Percentiles rank a stretch among this genome's conserved stretches.
Conservation (phyloP, 2,329 filamentous ascomycete species). For the Neonectria sp. region DNA sequence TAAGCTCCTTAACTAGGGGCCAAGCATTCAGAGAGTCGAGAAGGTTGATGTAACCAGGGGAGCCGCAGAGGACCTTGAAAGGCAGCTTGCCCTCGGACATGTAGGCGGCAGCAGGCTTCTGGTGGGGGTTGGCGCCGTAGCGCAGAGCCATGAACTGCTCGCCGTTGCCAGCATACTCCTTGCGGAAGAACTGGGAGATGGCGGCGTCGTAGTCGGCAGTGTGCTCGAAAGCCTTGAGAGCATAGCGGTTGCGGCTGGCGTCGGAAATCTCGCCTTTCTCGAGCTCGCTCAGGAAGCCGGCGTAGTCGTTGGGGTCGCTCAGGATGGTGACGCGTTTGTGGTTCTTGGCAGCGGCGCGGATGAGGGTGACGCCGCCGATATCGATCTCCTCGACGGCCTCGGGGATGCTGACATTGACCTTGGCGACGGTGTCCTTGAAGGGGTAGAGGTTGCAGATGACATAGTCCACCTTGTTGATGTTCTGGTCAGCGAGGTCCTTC, state of each 20-base stretch:
- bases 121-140: slow-evolving; percentile 97
- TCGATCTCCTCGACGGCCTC: slow-evolving; percentile 99
- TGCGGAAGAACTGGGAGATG: slow-evolving; percentile 97
- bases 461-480: slow-evolving; percentile 95
- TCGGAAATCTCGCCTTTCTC: slow-evolving; percentile 90
- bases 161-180: slow-evolving; percentile 92
- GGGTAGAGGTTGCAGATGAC: slow-evolving; percentile 99
- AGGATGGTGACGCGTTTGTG: slow-evolving; percentile 96
- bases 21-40: slow-evolving; percentile 97
- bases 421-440: slow-evolving; percentile 98
- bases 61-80: slow-evolving; percentile 93
- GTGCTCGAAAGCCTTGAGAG: slow-evolving; percentile 98
- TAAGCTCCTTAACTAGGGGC: slow-evolving; percentile 97
- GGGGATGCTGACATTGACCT: slow-evolving; percentile 95
- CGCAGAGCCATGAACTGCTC: slow-evolving; percentile 87
- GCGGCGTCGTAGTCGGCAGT: slow-evolving; percentile 96
- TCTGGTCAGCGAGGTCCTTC: slow-evolving; percentile 95
- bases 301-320: slow-evolving; percentile 93
- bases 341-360: slow-evolving; percentile 98
- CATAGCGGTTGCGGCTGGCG: slow-evolving; percentile 87
- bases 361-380: slow-evolving; percentile 96
- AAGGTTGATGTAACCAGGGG: slow-evolving; percentile 97
- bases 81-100: slow-evolving; percentile 81
- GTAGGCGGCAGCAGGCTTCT: slow-evolving; percentile 94
- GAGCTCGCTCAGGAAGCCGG: slow-evolving; percentile 92